Evolutionary conservation across 176 grass and related monocot genomes (phyloP).

Genomic region (Zea luxurians): DNA sequence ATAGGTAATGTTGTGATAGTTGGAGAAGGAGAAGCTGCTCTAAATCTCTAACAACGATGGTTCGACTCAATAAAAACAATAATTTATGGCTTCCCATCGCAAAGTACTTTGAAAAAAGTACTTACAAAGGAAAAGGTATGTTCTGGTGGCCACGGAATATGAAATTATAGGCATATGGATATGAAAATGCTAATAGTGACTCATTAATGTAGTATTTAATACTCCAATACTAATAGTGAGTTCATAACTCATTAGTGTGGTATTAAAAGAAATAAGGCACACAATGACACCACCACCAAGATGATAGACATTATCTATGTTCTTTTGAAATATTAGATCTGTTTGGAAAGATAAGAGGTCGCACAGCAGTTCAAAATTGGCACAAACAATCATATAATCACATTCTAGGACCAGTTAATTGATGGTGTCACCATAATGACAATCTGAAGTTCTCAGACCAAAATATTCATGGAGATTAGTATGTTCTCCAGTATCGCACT

Average conservation of each 20-base stretch:
- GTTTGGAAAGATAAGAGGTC: neutral
- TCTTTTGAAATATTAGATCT: neutral
- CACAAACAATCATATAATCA: neutral
- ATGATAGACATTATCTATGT: neutral
- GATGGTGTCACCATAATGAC: neutral
- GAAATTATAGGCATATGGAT: constrained; percentile 3
- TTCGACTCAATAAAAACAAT: neutral
- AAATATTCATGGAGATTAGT: neutral
- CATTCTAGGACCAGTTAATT: neutral
- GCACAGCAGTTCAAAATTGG: neutral
- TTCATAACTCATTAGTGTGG: neutral
- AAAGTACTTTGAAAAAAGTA: neutral
- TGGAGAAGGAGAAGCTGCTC: constrained; percentile 6
- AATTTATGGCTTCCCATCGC: neutral
- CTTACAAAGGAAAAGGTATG: constrained; percentile 9
- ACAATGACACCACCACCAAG: neutral
- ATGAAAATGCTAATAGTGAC: constrained; percentile 13
- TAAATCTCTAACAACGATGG: neutral
- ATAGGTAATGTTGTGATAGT: neutral
- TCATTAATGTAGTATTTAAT: neutral
- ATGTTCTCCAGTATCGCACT: constrained; percentile 1
- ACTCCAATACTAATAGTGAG: constrained; percentile 1
- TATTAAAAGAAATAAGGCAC: neutral
- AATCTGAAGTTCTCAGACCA: neutral
- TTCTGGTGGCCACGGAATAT: constrained; percentile 5